Base-by-base conservation (phyloP, 345 rosid species). In the Aurinia saxatilis region DNA sequence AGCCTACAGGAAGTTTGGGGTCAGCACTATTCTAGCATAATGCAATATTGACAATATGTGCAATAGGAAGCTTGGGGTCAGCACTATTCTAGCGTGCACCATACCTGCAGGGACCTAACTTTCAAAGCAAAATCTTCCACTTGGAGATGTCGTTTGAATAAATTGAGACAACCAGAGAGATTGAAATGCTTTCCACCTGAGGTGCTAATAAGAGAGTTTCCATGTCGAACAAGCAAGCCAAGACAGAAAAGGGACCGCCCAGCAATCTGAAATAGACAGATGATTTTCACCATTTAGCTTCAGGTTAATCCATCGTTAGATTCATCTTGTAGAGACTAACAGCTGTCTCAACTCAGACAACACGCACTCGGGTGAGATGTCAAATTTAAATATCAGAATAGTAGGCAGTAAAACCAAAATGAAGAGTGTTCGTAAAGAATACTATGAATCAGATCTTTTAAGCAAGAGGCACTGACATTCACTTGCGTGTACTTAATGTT, bases 161-260 rank as follows among this genome's bases (percentile, higher is more conserved):
- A 66, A 65, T 58, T 72, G 57, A 90, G 77, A 74, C 91, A 80
- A 65, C 82, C 73, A 2, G 64, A 83, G 57, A 81, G 71, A 74
- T 82, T 83, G 38, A 85, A 73, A 30, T 30, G 84, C 76, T 75
- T 79, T 57, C 72, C 75, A 70, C 70, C 59, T 27, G 87, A 67
- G 63, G 67, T 69, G 67, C 73, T 73, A 55, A 88, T 67, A 79
- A 87, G 81, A 55, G 95, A 70, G 74, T 82, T 84, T 14, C 97
- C 97, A 69, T 95, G 88, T 70, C 99, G 96, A 73, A 88, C 81
- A 66, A 95, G 97, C 81, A 88, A 78, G 56, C 99, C 99, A 66
- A 90, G 95, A 71, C 97, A 90, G 70, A 95, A 95, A 39, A 95
- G 90, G 57, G 96, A 88, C 40, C 96, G 88, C 39, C 92, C 97